Percentiles rank a stretch among this genome's conserved stretches.
These are phyloP conservation scores for Pulicaria dysenterica DNA, from an alignment of 129 eudicot genomes.

Conservation along the genomic window DNA sequence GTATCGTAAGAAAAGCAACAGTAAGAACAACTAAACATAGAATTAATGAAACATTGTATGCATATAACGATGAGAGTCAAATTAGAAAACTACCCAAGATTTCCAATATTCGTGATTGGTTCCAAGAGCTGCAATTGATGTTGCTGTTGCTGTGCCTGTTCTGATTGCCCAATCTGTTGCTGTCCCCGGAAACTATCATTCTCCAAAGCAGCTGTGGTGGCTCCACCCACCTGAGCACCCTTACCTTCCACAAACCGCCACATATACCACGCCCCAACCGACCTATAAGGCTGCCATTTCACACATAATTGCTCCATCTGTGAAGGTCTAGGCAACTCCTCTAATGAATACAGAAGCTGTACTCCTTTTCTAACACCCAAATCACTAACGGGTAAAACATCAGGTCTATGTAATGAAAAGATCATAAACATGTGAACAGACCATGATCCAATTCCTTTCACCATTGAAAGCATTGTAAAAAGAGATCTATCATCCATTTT, in stretches of 20 bases:
- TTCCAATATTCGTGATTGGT: constrained; percentile 73
- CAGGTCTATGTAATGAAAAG: constrained; percentile 83
- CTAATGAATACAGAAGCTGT: constrained; percentile 66
- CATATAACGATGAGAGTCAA: neutral
- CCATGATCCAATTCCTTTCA: constrained; percentile 96
- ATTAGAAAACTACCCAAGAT: constrained; percentile 55
- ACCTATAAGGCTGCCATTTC: constrained; percentile 88
- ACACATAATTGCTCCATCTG: constrained; percentile 92
- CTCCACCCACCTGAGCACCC: constrained; percentile 42
- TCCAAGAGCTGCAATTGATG: constrained; percentile 81
- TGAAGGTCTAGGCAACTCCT: constrained; percentile 86
- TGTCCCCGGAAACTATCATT: constrained; percentile 41
- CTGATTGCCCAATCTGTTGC: constrained; percentile 48
- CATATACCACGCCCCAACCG: constrained; percentile 96
- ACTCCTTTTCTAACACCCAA: constrained; percentile 93
- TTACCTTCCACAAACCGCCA: constrained; percentile 92
- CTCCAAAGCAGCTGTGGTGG: constrained; percentile 33
- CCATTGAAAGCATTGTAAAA: constrained; percentile 89
- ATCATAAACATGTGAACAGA: constrained; percentile 98
- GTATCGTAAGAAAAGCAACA: no score
- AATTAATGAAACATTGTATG: no score
- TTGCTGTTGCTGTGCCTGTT: constrained; percentile 44
- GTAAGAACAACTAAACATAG: neutral
- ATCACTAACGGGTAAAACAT: constrained; percentile 87
- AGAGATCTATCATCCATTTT: constrained; percentile 88